These are phyloP conservation scores for Saururus chinensis DNA, from an alignment of 164 flowering plant genomes.

Conservation along the genomic window DNA sequence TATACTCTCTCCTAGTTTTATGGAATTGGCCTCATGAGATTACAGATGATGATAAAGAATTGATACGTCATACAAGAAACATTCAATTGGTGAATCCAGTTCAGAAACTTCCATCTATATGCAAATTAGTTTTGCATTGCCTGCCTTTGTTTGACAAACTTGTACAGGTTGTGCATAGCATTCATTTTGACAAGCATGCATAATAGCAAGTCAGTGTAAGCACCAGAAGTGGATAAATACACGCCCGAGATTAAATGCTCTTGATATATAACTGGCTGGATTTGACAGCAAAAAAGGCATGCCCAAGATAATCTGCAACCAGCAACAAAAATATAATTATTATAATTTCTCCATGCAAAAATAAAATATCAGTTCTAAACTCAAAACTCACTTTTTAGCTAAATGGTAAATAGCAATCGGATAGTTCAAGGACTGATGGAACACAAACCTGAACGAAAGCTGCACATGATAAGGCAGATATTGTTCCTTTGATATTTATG, in stretches of 20 bases:
- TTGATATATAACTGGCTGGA: constrained; percentile 70
- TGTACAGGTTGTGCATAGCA: background rate
- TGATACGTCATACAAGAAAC: no score
- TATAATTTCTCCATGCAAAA: no score
- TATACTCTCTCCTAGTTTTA: no score
- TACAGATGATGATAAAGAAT: no score
- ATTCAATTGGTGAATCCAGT: no score
- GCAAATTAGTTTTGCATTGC: no score
- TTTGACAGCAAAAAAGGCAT: constrained; percentile 67
- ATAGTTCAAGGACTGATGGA: background rate
- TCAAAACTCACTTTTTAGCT: background rate
- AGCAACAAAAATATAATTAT: constrained; percentile 3
- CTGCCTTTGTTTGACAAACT: background rate
- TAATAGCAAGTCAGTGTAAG: constrained; percentile 1
- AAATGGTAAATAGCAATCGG: background rate
- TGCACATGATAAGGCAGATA: constrained; percentile 71
- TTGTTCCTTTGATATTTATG: constrained; percentile 53
- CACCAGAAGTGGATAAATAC: constrained; percentile 97
- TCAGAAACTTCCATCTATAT: no score
- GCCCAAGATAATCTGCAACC: constrained; percentile 72
- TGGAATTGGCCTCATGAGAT: no score
- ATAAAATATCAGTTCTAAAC: no score
- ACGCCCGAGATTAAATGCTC: constrained; percentile 95
- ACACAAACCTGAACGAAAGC: constrained; percentile 71
- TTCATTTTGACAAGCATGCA: background rate